Evolutionary conservation across 306 rosid genomes (phyloP).

Genomic region (Rosa lucieae): DNA sequence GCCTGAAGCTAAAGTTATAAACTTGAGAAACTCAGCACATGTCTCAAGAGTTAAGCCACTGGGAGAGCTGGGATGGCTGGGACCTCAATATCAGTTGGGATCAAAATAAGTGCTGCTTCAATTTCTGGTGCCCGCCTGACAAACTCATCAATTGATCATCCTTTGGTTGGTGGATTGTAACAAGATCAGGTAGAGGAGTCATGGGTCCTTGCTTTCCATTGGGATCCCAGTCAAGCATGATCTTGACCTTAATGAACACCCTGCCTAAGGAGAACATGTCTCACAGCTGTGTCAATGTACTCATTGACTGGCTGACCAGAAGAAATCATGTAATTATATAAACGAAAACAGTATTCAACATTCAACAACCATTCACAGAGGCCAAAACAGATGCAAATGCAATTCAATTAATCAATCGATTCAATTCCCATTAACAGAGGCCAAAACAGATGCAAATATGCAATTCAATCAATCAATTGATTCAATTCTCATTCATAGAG

Average conservation of each 20-base stretch:
- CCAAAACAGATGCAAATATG: too few species aligned
- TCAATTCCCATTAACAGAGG: too few species aligned
- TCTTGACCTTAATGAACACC: conserved; percentile 91
- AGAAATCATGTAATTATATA: conserved; percentile 64
- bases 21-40: not conserved
- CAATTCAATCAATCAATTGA: too few species aligned
- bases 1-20: conserved; percentile 3
- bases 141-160: conserved; percentile 47
- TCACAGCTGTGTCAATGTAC: conserved; percentile 84
- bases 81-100: conserved; percentile 56
- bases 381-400: too few species aligned
- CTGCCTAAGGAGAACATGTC: conserved; percentile 91
- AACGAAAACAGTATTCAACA: too few species aligned
- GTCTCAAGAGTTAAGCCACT: conserved; percentile 30
- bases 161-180: conserved; percentile 77
- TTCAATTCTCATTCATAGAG: too few species aligned
- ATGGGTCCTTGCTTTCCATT: conserved; percentile 90
- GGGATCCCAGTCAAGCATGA: conserved; percentile 98
- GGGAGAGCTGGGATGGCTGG: conserved; percentile 20
- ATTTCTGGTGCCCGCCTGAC: conserved; percentile 21
- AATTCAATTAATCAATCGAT: too few species aligned
- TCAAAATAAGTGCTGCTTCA: conserved; percentile 24
- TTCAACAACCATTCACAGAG: too few species aligned
- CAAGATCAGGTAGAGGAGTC: conserved; percentile 87
- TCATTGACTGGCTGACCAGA: conserved; percentile 95